Evolutionary conservation across 306 rosid genomes (phyloP), one percentile per base, ranked within the genome.

Genomic region (Cyamopsis tetragonoloba): DNA sequence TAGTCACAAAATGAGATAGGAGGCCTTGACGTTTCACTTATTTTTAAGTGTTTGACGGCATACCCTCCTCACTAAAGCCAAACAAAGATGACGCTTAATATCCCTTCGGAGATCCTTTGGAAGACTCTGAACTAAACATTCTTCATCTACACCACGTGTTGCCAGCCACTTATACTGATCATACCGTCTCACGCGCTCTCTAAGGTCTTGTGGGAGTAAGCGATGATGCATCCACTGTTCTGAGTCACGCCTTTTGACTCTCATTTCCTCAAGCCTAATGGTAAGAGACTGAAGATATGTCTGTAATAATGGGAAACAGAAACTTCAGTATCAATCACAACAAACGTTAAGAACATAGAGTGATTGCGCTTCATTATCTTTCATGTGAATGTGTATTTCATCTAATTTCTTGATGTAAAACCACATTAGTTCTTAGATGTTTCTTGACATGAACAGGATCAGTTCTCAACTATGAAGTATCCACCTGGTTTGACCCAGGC

Each of bases 201-300:
- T 83, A 49, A 93, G 97, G 1, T 85, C 95, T 37, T 62, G 91
- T 17, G 97, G 96, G 69, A 93, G 97, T 76, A 93, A 79, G 62
- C 99, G 97, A 57, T 93, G 99, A 71, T 86, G 99, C 99, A 93
- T 93, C 99, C 99, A 93, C 82, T 93, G 99, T 70, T 93, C 99
- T 60, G 99, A 93, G 78, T 93, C 99, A 7, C 96, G 95, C 81
- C 95, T 88, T 83, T 93, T 93, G 61, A 93, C 91, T 67, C 99
- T 93, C 99, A 90, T 93, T 78, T 93, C 99, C 86, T 90, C 99
- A 0, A 93, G 99, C 79, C 99, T 82, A 64, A 88, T 88, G 20
- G 99, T 93, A 62, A 93, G 97, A 56, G 99, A 93, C 64, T 93
- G 99, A 73, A 93, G 99, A 78, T 93, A 93, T 35, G 99, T 90